Conservation (phyloP, 208 protist genomes). For the Crithidia fasciculata region DNA sequence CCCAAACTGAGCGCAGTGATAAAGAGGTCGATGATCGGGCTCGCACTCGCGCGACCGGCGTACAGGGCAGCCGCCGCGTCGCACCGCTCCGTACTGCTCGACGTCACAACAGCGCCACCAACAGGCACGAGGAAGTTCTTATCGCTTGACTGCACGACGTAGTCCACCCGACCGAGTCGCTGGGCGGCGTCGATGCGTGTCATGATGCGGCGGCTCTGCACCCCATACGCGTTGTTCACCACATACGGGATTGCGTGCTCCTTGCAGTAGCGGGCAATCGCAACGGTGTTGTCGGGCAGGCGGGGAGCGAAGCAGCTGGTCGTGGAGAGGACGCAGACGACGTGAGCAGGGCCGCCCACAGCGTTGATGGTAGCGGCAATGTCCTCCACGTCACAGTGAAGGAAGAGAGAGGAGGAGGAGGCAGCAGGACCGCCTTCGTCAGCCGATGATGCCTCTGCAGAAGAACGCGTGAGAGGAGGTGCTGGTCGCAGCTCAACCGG, state of each 20-base stretch:
- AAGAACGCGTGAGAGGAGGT: not conserved
- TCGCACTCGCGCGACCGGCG: constrained; percentile 93
- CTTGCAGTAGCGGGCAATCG: constrained; percentile 91
- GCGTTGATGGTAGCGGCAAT: constrained; percentile 69
- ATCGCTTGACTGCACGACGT: constrained; percentile 97
- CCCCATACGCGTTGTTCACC: constrained; percentile 99
- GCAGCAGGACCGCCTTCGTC: not conserved
- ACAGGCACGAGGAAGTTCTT: constrained; percentile 99
- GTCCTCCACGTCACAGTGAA: constrained; percentile 70
- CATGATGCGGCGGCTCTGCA: constrained; percentile 92
- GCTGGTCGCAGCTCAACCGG: constrained; percentile 60
- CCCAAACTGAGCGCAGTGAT: constrained; percentile 96
- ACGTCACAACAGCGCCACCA: constrained; percentile 83
- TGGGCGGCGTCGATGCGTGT: constrained; percentile 75
- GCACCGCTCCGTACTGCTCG: constrained; percentile 26
- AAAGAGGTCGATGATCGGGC: constrained; percentile 95
- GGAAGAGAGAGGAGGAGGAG: constrained; percentile 30
- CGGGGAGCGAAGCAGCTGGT: constrained; percentile 99
- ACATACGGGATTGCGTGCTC: constrained; percentile 89
- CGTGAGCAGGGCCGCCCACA: constrained; percentile 59
- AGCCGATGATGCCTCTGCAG: not conserved
- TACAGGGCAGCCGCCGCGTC: constrained; percentile 68
- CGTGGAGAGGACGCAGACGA: constrained; percentile 97
- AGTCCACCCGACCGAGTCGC: constrained; percentile 90
- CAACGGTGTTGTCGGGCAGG: constrained; percentile 93